phyloP scores from a whole-genome alignment of 2,329 filamentous ascomycete genomes.

The Ophiostoma australiae region DNA sequence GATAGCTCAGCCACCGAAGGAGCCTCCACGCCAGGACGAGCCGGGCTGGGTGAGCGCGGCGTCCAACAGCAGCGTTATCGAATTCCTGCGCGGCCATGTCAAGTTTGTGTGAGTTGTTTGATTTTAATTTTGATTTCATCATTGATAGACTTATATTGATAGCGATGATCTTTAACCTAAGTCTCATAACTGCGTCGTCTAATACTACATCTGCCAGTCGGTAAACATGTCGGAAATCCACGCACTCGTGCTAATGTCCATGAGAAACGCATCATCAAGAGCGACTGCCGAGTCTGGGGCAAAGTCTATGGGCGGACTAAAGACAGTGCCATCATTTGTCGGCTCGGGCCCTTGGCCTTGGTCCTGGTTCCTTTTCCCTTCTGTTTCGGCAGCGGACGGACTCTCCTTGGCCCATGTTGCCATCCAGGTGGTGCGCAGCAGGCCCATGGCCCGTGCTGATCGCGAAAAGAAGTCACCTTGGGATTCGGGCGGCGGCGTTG shows the following conservation, averaged over 20 bases:
- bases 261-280: not conserved
- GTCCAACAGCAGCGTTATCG: conserved; percentile 30
- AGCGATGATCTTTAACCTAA: not conserved
- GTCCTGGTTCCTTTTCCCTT: not conserved
- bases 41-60: conserved; percentile 29
- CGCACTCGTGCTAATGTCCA: not conserved
- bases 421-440: not conserved
- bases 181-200: not conserved
- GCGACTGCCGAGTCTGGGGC: not conserved
- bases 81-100: conserved; percentile 30
- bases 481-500: not conserved
- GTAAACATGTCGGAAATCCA: conserved; percentile 19
- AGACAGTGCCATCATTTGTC: not conserved
- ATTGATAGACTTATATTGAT: not conserved
- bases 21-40: not conserved
- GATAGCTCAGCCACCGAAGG: not conserved
- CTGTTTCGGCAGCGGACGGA: not conserved
- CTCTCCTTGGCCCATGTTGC: not conserved
- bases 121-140: not conserved
- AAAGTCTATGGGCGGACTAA: not conserved
- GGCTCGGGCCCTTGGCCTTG: not conserved
- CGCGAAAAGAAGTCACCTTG: not conserved
- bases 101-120: conserved; percentile 24
- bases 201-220: conserved; percentile 11
- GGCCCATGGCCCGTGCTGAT: not conserved